Percentiles rank a stretch among this genome's conserved stretches.
phyloP scores from a whole-genome alignment of 805 yeast species.

The Ogataea corticis region DNA sequence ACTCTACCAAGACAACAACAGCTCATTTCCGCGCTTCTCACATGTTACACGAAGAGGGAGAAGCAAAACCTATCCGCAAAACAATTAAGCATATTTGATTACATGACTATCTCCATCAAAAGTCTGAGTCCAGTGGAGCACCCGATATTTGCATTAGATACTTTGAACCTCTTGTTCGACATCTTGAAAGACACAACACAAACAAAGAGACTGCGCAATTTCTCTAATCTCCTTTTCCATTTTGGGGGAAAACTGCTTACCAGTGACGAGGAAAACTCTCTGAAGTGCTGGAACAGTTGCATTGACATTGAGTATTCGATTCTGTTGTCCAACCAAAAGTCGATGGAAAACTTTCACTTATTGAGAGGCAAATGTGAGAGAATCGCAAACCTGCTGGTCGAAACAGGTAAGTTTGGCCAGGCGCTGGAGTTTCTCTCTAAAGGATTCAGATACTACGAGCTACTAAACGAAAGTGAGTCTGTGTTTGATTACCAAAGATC shows the following conservation, averaged over 20 bases:
- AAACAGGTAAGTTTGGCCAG: slow-evolving; percentile 16
- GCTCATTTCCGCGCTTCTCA: slow-evolving; percentile 9
- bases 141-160: slow-evolving; percentile 7
- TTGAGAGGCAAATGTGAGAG: slow-evolving; percentile 36
- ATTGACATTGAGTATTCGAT: slow-evolving; percentile 36
- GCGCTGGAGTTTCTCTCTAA: slow-evolving; percentile 22
- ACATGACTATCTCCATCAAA: slow-evolving; percentile 22
- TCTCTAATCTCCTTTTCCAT: slow-evolving; percentile 48
- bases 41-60: slow-evolving; percentile 1
- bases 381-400: slow-evolving; percentile 33
- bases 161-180: slow-evolving; percentile 19
- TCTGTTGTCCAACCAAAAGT: slow-evolving; percentile 4
- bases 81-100: slow-evolving; percentile 21
- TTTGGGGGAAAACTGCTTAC: slow-evolving; percentile 33
- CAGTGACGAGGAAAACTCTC: slow-evolving; percentile 12
- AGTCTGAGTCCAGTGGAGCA: slow-evolving; percentile 7
- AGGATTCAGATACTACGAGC: slow-evolving; percentile 20
- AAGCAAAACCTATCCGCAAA: neutral
- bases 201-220: slow-evolving; percentile 43
- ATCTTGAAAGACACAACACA: slow-evolving; percentile 25
- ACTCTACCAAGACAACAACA: slow-evolving; percentile 4
- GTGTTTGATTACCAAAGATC: slow-evolving; percentile 9
- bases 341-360: slow-evolving; percentile 15
- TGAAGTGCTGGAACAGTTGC: slow-evolving; percentile 28
- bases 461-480: neutral